phyloP scores from a whole-genome alignment of 2,329 filamentous ascomycete genomes.

The Byssothecium circinans region DNA sequence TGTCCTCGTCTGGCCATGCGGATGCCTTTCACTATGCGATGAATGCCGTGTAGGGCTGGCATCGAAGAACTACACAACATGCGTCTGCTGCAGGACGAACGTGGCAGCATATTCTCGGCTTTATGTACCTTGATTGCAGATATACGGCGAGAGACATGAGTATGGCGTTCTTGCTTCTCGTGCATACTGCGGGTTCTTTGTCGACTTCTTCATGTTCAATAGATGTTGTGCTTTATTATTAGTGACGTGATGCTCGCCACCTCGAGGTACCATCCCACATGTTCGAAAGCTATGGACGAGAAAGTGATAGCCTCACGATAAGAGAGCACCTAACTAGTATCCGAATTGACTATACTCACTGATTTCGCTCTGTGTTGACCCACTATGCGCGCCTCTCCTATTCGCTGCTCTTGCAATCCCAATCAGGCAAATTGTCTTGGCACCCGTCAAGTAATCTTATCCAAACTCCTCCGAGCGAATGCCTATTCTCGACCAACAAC shows the following conservation, averaged over 20 bases:
- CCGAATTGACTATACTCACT: neutral
- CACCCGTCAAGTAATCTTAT: neutral
- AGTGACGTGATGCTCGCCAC: constrained; percentile 1
- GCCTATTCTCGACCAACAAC: constrained; percentile 2
- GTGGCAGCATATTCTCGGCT: constrained; percentile 88
- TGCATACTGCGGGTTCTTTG: neutral
- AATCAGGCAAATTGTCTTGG: constrained; percentile 6
- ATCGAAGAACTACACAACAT: constrained; percentile 96
- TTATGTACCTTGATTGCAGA: constrained; percentile 69
- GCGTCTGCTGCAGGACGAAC: constrained; percentile 88
- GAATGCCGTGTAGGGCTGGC: constrained; percentile 91
- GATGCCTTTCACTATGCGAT: constrained; percentile 91
- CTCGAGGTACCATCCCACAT: constrained; percentile 1
- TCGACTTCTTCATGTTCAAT: neutral
- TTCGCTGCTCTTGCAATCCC: neutral
- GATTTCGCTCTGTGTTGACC: neutral
- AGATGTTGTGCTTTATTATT: too few relatives aligned
- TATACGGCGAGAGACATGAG: neutral
- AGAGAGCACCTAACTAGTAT: neutral
- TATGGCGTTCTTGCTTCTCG: neutral
- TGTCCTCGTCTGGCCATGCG: constrained; percentile 94
- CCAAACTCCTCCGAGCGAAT: constrained; percentile 6
- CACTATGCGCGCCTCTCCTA: neutral
- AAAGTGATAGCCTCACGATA: neutral
- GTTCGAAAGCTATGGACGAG: neutral